Evolutionary conservation across 148 eudicot species (phyloP).

Genomic region (Diospyros lotus): DNA sequence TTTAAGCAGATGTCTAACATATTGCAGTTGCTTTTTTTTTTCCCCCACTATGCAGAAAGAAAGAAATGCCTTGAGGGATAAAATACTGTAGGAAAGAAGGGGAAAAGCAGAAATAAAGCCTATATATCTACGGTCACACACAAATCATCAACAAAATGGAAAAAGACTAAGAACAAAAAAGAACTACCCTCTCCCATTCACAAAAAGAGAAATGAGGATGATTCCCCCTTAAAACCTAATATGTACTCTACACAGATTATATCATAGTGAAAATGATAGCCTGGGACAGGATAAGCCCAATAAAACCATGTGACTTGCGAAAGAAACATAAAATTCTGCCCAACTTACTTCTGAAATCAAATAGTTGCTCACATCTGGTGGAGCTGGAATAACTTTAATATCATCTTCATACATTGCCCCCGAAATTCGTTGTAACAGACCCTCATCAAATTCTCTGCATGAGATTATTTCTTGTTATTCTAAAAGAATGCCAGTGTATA

Average conservation of each 20-base stretch:
- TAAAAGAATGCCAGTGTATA: background rate
- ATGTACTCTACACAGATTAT: background rate
- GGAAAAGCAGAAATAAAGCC: too few relatives aligned
- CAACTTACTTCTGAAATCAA: constrained; percentile 75
- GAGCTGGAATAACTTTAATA: constrained; percentile 54
- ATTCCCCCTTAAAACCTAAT: background rate
- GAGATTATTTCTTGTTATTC: constrained; percentile 15
- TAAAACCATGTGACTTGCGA: background rate
- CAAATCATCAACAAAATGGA: too few relatives aligned
- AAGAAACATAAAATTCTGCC: background rate
- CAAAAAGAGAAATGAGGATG: too few relatives aligned
- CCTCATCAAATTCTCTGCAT: constrained; percentile 91
- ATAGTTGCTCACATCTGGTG: constrained; percentile 97
- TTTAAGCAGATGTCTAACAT: background rate
- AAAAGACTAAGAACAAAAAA: too few relatives aligned
- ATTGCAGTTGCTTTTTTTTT: too few relatives aligned
- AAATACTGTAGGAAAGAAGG: too few relatives aligned
- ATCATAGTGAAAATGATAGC: background rate
- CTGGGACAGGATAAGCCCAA: background rate
- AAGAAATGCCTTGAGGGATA: too few relatives aligned
- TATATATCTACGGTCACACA: too few relatives aligned
- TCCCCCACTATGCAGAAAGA: too few relatives aligned
- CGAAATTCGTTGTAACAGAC: constrained; percentile 60
- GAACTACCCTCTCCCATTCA: too few relatives aligned
- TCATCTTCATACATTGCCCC: constrained; percentile 83